A percentile compares a stretch with the other conserved stretches of the same genome.
These are phyloP conservation scores for Aspergillus nomiae DNA, from an alignment of 2,329 filamentous ascomycete species.

Conservation along the genomic window DNA sequence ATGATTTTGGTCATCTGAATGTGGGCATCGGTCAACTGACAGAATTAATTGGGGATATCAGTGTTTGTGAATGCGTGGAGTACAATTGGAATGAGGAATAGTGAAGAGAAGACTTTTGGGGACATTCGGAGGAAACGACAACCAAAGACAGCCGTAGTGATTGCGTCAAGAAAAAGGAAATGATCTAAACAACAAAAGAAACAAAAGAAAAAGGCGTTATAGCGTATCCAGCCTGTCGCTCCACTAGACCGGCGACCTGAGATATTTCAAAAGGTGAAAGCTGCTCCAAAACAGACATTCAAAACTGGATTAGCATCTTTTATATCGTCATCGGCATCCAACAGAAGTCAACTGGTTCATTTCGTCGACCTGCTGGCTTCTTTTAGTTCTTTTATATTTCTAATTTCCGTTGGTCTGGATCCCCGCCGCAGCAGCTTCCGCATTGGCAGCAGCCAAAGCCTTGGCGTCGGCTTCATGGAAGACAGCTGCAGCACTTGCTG, in stretches of 20 bases:
- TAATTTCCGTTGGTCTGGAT: constrained; percentile 38
- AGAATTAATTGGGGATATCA: constrained; percentile 31
- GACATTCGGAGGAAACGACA: constrained; percentile 16
- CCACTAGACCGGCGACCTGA: constrained; percentile 9
- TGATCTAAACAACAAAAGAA: constrained; percentile 17
- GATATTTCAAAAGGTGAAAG: constrained; percentile 1
- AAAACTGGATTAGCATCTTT: constrained; percentile 21
- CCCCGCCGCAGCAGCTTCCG: constrained; percentile 38
- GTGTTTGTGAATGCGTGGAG: constrained; percentile 18
- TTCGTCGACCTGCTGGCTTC: constrained; percentile 21
- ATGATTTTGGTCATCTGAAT: background rate
- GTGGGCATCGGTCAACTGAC: constrained; percentile 2
- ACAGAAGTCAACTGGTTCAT: constrained; percentile 20
- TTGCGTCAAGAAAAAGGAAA: constrained; percentile 12
- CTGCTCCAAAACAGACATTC: constrained; percentile 16
- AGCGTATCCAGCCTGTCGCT: constrained; percentile 23
- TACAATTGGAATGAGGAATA: constrained; percentile 9
- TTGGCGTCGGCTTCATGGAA: constrained; percentile 70
- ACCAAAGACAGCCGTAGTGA: background rate
- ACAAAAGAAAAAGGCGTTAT: constrained; percentile 29
- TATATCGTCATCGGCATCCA: constrained; percentile 18
- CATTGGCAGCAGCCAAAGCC: constrained; percentile 44
- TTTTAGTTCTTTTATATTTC: constrained; percentile 17
- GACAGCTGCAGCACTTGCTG: constrained; percentile 78
- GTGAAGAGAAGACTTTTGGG: constrained; percentile 5